Evolutionary conservation across 805 yeast genomes (phyloP), one percentile per base, ranked within the genome.

Genomic region (Yarrowia hollandica): DNA sequence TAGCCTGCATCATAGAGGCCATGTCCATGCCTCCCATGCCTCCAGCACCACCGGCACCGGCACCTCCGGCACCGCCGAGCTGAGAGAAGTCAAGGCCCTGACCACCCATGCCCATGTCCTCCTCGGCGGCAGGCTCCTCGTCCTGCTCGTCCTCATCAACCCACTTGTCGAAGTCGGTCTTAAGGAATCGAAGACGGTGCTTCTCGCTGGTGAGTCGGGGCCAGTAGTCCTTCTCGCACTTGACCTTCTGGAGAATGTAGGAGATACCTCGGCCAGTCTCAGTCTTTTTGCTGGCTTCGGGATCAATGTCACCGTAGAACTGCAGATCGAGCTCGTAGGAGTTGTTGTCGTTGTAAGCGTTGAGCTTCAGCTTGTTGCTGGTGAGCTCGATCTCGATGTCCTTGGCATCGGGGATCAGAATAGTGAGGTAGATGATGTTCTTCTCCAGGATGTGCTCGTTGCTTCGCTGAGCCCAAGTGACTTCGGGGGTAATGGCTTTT

Each of bases 131-230:
- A 38, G 78, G 85, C 55, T 73, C 77, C 61, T 84, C 91, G 37
- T 89, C 90, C 75, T 92, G 99, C 75, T 92, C 99, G 70, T 92
- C 99, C 77, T 92, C 98, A 70, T 92, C 99, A 37, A 88, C 96
- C 99, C 99, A 92, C 73, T 85, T 88, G 76, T 91, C 96, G 70
- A 92, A 92, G 70, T 92, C 98, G 12, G 99, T 92, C 78, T 88
- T 88, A 71, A 92, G 82, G 74, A 81, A 88, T 64, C 84, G 89
- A 62, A 79, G 81, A 71, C 85, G 90, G 68, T 81, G 78, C 77
- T 90, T 89, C 67, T 87, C 91, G 75, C 90, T 91, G 60, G 91
- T 86, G 71, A 92, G 80, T 70, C 98, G 83, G 66, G 99, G 98
- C 99, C 99, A 92, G 79, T 74, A 92, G 70, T 90, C 97, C 61